phyloP scores from a whole-genome alignment of 768 basidiomycete species.

The Mycena floridula region DNA sequence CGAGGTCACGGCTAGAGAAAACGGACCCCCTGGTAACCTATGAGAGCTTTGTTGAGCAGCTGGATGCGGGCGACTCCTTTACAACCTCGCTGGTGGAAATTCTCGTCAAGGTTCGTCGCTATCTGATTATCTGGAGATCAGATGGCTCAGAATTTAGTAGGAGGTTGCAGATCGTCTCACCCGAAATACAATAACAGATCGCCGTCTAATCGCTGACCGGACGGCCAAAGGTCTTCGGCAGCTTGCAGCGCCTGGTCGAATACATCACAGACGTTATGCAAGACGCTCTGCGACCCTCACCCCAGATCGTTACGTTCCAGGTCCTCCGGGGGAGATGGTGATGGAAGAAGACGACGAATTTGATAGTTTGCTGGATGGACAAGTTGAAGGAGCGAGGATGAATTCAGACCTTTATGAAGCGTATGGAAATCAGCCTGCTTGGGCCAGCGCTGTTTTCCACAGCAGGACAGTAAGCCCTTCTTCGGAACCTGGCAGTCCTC shows the following conservation, averaged over 20 bases:
- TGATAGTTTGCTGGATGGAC: slow-evolving; percentile 35
- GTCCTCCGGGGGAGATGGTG: slow-evolving; percentile 50
- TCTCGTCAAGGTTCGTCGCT: slow-evolving; percentile 61
- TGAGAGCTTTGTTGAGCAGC: slow-evolving; percentile 68
- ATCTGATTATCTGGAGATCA: not conserved
- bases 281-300: slow-evolving; percentile 23
- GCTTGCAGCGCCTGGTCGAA: slow-evolving; percentile 45
- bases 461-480: not conserved
- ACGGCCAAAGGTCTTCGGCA: slow-evolving; percentile 59
- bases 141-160: slow-evolving; percentile 27
- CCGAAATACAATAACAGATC: slow-evolving; percentile 47
- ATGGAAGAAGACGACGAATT: slow-evolving; percentile 62
- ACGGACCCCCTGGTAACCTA: slow-evolving; percentile 61
- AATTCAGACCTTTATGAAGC: slow-evolving; percentile 65
- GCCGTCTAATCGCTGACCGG: slow-evolving; percentile 57
- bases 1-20: slow-evolving; percentile 61
- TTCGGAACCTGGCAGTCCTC: slow-evolving; percentile 2
- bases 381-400: slow-evolving; percentile 49
- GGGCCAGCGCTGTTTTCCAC: not conserved
- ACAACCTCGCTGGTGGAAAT: slow-evolving; percentile 71
- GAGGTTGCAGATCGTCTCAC: slow-evolving; percentile 71
- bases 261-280: slow-evolving; percentile 28
- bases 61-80: slow-evolving; percentile 77
- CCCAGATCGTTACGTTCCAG: slow-evolving; percentile 46
- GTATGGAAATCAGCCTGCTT: slow-evolving; percentile 22